Evolutionary conservation across 208 protist species (phyloP).

Genomic region (Crithidia expoeki): DNA sequence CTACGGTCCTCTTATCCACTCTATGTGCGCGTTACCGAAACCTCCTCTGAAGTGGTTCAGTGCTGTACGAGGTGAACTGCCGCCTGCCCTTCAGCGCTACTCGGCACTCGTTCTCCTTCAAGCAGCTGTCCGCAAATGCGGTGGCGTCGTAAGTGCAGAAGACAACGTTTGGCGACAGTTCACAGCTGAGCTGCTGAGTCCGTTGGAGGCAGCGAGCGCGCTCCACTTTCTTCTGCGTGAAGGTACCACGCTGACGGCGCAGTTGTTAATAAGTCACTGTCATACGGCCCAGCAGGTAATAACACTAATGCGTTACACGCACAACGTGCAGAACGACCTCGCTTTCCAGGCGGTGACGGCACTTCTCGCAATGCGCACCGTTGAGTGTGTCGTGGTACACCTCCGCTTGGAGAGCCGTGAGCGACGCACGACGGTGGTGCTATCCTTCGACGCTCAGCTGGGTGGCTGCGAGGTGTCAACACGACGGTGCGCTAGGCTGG

Average conservation of each 20-base stretch:
- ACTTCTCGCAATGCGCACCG: conserved; percentile 8
- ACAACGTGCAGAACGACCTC: conserved; percentile 14
- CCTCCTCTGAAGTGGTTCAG: conserved; percentile 16
- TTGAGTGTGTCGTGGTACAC: conserved; percentile 28
- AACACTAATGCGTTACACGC: conserved; percentile 53
- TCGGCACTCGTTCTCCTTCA: conserved; percentile 25
- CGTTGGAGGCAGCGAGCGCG: conserved; percentile 38
- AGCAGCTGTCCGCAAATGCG: conserved; percentile 12
- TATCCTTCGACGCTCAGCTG: conserved; percentile 20
- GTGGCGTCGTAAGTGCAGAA: conserved; percentile 1
- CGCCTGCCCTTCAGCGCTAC: conserved; percentile 27
- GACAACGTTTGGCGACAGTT: conserved; percentile 11
- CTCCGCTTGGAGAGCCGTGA: conserved; percentile 13
- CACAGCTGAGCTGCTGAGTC: conserved; percentile 19
- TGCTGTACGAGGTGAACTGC: conserved; percentile 13
- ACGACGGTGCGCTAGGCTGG: not conserved
- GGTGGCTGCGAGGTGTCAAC: conserved; percentile 1
- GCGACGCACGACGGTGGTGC: not conserved
- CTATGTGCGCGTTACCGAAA: conserved; percentile 28
- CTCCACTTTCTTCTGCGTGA: conserved; percentile 40
- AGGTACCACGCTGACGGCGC: conserved; percentile 46
- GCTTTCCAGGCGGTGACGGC: conserved; percentile 30
- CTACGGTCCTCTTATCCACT: conserved; percentile 17
- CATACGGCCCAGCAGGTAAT: conserved; percentile 38
- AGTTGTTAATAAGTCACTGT: conserved; percentile 44